Evolutionary conservation across 345 rosid genomes (phyloP).

Genomic region (Sisymbrium irio): DNA sequence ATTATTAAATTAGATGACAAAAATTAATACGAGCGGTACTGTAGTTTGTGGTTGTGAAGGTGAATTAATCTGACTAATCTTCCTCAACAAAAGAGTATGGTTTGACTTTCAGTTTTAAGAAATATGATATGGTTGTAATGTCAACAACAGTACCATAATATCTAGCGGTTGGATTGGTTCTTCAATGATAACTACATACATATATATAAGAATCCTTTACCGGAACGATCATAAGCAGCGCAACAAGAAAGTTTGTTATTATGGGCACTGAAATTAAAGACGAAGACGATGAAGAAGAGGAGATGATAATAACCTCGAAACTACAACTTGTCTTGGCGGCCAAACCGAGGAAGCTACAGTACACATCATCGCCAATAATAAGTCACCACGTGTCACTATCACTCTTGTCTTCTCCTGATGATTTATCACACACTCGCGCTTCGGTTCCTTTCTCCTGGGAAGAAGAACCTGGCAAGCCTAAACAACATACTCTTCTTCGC

Average conservation of each 20-base stretch:
- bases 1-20: background rate
- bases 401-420: constrained; percentile 38
- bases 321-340: constrained; percentile 35
- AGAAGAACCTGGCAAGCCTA: constrained; percentile 84
- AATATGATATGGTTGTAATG: background rate
- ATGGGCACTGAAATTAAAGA: constrained; percentile 38
- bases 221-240: constrained; percentile 2
- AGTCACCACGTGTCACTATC: constrained; percentile 9
- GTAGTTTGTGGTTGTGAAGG: background rate
- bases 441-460: constrained; percentile 84
- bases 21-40: background rate
- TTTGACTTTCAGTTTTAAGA: constrained; percentile 23
- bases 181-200: background rate
- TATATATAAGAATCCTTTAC: constrained; percentile 8
- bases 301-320: constrained; percentile 31
- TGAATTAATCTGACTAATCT: constrained; percentile 14
- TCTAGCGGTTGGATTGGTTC: background rate
- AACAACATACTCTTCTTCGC: constrained; percentile 29
- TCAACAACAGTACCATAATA: background rate
- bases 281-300: background rate
- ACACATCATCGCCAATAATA: constrained; percentile 39
- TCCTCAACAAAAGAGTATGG: constrained; percentile 28
- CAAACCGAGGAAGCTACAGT: constrained; percentile 21
- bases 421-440: constrained; percentile 45
- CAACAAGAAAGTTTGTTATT: background rate